A percentile compares a stretch with the other conserved stretches of the same genome.
phyloP scores from a whole-genome alignment of 2,329 filamentous ascomycete genomes.

The Fusarium azukiicola region DNA sequence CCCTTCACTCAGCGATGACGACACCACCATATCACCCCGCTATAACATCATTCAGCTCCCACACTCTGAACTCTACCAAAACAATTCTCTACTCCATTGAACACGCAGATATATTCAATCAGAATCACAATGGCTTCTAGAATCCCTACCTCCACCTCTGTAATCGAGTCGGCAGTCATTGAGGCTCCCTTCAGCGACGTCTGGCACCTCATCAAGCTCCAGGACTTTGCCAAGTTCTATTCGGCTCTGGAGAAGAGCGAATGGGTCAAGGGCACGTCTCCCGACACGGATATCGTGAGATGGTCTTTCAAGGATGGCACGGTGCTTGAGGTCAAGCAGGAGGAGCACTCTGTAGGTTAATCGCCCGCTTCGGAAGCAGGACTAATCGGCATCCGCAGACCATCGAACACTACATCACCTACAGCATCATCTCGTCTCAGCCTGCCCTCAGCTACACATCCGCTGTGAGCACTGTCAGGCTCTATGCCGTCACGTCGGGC shows the following conservation, averaged over 20 bases:
- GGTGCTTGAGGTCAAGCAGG: slow-evolving; percentile 86
- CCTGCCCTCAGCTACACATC: slow-evolving; percentile 84
- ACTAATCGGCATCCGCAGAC: slow-evolving; percentile 64
- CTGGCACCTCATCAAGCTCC: slow-evolving; percentile 88
- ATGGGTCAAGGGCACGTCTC: slow-evolving; percentile 79
- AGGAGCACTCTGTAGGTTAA: slow-evolving; percentile 84
- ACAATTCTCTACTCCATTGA: background rate
- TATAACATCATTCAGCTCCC: slow-evolving; percentile 1
- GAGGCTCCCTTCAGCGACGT: slow-evolving; percentile 82
- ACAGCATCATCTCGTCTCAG: slow-evolving; percentile 84
- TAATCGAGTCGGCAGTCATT: slow-evolving; percentile 85
- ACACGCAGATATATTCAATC: background rate
- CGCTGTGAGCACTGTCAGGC: slow-evolving; percentile 83
- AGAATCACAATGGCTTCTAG: slow-evolving; percentile 50
- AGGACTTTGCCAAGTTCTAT: slow-evolving; percentile 85
- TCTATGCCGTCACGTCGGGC: slow-evolving; percentile 84
- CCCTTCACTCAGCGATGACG: slow-evolving; percentile 1
- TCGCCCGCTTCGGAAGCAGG: background rate
- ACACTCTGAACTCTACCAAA: background rate
- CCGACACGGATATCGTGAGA: slow-evolving; percentile 84
- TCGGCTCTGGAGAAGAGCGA: slow-evolving; percentile 80
- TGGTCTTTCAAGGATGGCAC: slow-evolving; percentile 87
- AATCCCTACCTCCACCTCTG: slow-evolving; percentile 84
- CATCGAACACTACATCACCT: slow-evolving; percentile 88
- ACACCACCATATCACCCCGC: slow-evolving; percentile 10